Evolutionary conservation across 768 basidiomycete genomes (phyloP).

Genomic region (Tricholoma bakamatsutake): DNA sequence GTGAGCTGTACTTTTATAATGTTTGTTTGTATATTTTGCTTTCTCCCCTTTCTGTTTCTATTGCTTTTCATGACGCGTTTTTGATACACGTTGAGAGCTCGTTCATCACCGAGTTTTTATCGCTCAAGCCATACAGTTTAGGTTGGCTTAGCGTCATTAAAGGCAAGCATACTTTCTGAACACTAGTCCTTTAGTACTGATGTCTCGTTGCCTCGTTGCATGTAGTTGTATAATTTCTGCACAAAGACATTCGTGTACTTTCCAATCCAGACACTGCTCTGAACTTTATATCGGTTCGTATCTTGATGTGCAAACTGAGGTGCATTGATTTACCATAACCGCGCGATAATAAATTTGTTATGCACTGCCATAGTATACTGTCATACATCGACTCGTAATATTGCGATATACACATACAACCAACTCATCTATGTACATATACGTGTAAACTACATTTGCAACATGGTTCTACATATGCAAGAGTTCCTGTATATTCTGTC

Average conservation of each 20-base stretch:
- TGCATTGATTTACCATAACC: no score
- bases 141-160: background rate
- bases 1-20: conserved; percentile 25
- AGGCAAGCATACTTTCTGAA: background rate
- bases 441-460: background rate
- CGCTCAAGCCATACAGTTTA: background rate
- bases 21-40: background rate
- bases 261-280: no score
- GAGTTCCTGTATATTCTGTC: background rate
- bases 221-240: no score
- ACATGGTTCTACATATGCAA: background rate
- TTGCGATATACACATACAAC: background rate
- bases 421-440: background rate
- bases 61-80: background rate
- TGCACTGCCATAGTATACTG: no score
- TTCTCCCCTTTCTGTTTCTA: background rate
- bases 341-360: no score
- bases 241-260: no score
- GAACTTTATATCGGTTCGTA: no score
- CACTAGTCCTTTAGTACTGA: background rate
- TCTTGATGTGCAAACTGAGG: no score
- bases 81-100: background rate
- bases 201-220: background rate
- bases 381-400: background rate
- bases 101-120: background rate